Evolutionary conservation across 2,329 filamentous ascomycete genomes (phyloP), one percentile per base, ranked within the genome.

Genomic region (Arthrinium phaeospermum): DNA sequence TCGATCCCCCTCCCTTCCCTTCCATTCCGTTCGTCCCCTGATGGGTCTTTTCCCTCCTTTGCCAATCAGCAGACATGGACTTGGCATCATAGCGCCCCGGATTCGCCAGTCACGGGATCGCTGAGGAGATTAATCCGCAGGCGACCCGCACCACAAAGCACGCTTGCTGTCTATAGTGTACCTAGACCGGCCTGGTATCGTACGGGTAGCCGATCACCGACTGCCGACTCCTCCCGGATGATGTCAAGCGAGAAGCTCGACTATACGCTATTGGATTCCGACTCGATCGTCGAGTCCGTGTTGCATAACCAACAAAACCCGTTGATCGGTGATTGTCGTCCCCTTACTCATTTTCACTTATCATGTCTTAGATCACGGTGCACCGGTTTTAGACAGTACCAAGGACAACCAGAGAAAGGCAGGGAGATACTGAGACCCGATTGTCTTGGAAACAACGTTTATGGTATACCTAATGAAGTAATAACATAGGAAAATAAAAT

Each of bases 191-290:
- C 37, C 53, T 37, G 53, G 4, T 3, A 47, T 27, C 34, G 53
- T 37, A 22, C 14, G 16, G 30, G 53, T 22, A 37, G 30, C 4
- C 30, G 27, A 30, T 30, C 27, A 30, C 27, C 30, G 27, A 37
- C 16, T 61, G 4, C 27, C 30, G 27, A 37, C 16, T 61, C 30
- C 34, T 64, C 34, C 19, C 30, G 34, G 34, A 64, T 41, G 57
- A 64, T 64, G 57, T 64, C 57, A 64, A 41, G 30, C 57, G 22
- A 41, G 57, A 64, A 64, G 57, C 57, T 64, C 41, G 30, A 41
- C 57, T 64, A 64, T 64, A 64, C 57, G 34, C 57, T 64, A 64
- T 64, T 64, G 30, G 34, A 64, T 64, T 41, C 41, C 57, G 34
- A 64, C 41, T n/a, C 57, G 57, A 64, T 64, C 57, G 34, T 61